phyloP scores from a whole-genome alignment of 495 filamentous ascomycete species.

The Penicillium argentinense region DNA sequence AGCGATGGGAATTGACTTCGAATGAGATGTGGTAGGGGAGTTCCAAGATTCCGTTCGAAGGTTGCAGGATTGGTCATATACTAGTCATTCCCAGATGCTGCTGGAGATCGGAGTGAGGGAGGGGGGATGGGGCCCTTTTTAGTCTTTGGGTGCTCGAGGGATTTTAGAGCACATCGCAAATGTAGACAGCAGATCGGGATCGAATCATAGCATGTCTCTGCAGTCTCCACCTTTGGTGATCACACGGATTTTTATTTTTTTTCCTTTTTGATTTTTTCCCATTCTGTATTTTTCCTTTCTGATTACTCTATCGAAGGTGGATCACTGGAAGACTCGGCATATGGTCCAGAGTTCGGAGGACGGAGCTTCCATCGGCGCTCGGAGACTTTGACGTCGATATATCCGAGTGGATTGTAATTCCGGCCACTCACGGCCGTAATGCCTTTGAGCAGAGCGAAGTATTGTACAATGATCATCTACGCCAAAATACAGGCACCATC shows the following conservation, averaged over 20 bases:
- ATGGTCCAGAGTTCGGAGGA: constrained; percentile 18
- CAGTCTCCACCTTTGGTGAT: constrained; percentile 15
- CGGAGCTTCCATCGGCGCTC: constrained; percentile 24
- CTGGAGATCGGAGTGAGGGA: background rate
- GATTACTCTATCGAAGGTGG: constrained; percentile 15
- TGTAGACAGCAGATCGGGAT: constrained; percentile 10
- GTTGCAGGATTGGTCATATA: constrained; percentile 17
- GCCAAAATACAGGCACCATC: too few relatives aligned
- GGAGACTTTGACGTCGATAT: constrained; percentile 26
- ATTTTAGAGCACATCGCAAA: constrained; percentile 7
- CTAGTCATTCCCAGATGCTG: constrained; percentile 11
- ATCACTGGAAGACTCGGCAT: constrained; percentile 27
- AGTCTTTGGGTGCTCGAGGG: constrained; percentile 11
- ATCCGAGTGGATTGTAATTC: constrained; percentile 23
- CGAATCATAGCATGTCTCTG: constrained; percentile 20
- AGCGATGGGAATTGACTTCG: constrained; percentile 17
- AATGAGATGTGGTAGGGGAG: constrained; percentile 3
- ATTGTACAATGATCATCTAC: too few relatives aligned
- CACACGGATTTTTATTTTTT: constrained; percentile 15
- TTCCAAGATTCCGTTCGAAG: constrained; percentile 1
- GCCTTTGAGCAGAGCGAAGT: too few relatives aligned
- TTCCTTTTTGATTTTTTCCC: constrained; percentile 11
- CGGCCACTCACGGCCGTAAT: constrained; percentile 4
- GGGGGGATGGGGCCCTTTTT: constrained; percentile 5
- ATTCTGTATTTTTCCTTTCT: constrained; percentile 1